phyloP scores from a whole-genome alignment of 768 basidiomycete genomes.

The Nidularia sp. region DNA sequence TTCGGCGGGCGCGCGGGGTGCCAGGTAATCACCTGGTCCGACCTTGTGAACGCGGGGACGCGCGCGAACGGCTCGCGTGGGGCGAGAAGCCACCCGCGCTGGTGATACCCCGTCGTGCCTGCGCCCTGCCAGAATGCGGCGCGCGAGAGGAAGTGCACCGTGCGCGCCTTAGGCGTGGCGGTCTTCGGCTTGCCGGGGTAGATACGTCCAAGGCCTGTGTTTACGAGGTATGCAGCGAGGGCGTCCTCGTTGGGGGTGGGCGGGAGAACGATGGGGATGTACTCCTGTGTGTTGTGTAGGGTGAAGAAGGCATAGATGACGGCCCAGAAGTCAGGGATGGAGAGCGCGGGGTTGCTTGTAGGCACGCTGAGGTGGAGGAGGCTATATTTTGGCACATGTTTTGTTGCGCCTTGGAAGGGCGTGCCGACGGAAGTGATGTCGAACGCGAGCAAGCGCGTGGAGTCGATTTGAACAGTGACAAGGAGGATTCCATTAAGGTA shows the following conservation, averaged over 20 bases:
- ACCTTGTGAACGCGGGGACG: conserved; percentile 37
- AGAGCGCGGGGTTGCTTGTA: conserved; percentile 11
- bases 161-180: conserved; percentile 7
- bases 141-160: conserved; percentile 33
- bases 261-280: conserved; percentile 33
- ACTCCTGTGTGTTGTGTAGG: conserved; percentile 30
- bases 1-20: conserved; percentile 51
- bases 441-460: conserved; percentile 9
- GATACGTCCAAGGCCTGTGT: conserved; percentile 28
- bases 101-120: conserved; percentile 29
- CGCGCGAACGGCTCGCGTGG: conserved; percentile 27
- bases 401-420: conserved; percentile 18
- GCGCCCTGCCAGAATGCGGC: conserved; percentile 49
- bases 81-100: conserved; percentile 20
- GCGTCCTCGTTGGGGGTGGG: conserved; percentile 23
- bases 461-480: conserved; percentile 10
- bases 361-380: conserved; percentile 17
- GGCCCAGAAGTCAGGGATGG: conserved; percentile 33
- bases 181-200: conserved; percentile 8
- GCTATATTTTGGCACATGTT: conserved; percentile 22
- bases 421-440: conserved; percentile 22
- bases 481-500: conserved; percentile 15
- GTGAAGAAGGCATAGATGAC: conserved; percentile 37
- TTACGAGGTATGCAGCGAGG: conserved; percentile 29
- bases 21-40: conserved; percentile 39